These are phyloP conservation scores for Jacaranda copaia DNA, from an alignment of 257 asterid species.

Conservation along the genomic window DNA sequence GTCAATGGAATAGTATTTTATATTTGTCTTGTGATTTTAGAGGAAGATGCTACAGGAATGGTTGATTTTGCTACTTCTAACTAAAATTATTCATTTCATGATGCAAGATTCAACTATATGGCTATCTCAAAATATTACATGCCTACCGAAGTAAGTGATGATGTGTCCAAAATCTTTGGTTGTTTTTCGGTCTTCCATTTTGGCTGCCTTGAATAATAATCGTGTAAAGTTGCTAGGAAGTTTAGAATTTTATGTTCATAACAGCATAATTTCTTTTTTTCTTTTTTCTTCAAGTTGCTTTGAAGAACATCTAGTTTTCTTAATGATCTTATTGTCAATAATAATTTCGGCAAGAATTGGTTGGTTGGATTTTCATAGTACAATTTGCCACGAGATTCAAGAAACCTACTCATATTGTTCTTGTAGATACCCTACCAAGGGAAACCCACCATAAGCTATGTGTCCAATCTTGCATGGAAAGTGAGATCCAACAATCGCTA, in stretches of 20 bases:
- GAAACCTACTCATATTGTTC: slow-evolving; percentile 58
- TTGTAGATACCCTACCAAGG: slow-evolving; percentile 46
- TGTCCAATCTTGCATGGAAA: slow-evolving; percentile 92
- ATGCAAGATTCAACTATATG: not conserved
- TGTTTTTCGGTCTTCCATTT: not conserved
- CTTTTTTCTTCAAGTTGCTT: slow-evolving; percentile 6
- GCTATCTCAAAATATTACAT: not conserved
- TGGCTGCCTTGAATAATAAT: slow-evolving; percentile 3
- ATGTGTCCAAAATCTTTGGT: slow-evolving; percentile 20
- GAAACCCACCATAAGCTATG: slow-evolving; percentile 66
- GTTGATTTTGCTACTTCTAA: not conserved
- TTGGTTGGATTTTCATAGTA: slow-evolving; percentile 76
- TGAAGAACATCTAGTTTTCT: not conserved
- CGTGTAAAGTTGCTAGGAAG: too few relatives aligned
- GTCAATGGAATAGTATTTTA: slow-evolving; percentile 4
- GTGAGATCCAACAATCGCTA: slow-evolving; percentile 79
- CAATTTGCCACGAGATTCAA: slow-evolving; percentile 74
- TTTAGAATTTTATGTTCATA: not conserved
- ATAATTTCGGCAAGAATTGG: slow-evolving; percentile 66
- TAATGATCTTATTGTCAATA: slow-evolving; percentile 18
- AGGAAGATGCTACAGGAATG: too few relatives aligned
- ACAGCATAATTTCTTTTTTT: not conserved
- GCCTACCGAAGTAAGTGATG: not conserved
- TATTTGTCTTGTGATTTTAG: too few relatives aligned
- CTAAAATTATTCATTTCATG: not conserved